Evolutionary conservation across 2,329 filamentous ascomycete genomes (phyloP).

Genomic region (Penicillium thymicola): DNA sequence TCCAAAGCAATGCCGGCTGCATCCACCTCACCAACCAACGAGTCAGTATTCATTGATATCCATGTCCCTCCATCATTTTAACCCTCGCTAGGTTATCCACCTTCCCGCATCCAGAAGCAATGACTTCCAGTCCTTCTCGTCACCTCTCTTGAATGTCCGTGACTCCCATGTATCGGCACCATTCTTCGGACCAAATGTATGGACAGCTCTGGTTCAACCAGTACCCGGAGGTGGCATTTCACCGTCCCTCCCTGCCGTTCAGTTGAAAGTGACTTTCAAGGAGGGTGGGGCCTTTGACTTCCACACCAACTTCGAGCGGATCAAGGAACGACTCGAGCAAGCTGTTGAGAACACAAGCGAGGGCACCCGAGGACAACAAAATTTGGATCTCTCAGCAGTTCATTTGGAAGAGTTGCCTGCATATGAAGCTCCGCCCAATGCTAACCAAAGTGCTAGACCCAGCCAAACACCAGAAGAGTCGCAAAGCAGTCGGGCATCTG

Average conservation of each 20-base stretch:
- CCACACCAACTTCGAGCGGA: slow-evolving; percentile 73
- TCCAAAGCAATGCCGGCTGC: slow-evolving; percentile 71
- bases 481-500: slow-evolving; percentile 23
- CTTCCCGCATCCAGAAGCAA: slow-evolving; percentile 68
- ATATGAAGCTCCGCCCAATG: slow-evolving; percentile 64
- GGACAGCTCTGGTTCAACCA: slow-evolving; percentile 75
- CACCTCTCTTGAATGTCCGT: slow-evolving; percentile 80
- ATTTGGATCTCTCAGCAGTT: slow-evolving; percentile 60
- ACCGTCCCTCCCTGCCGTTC: slow-evolving; percentile 66
- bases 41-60: slow-evolving; percentile 51
- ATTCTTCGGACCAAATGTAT: slow-evolving; percentile 90
- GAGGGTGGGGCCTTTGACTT: slow-evolving; percentile 96
- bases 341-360: slow-evolving; percentile 59
- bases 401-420: slow-evolving; percentile 84
- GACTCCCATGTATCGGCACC: slow-evolving; percentile 84
- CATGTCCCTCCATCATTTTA: slow-evolving; percentile 5
- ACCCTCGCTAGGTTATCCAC: slow-evolving; percentile 70
- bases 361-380: slow-evolving; percentile 42
- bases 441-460: slow-evolving; percentile 11
- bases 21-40: slow-evolving; percentile 82
- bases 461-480: slow-evolving; percentile 10
- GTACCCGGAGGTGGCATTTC: slow-evolving; percentile 82
- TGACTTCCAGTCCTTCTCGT: slow-evolving; percentile 79
- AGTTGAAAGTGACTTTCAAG: slow-evolving; percentile 84
- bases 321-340: slow-evolving; percentile 80